Evolutionary conservation across 2,329 filamentous ascomycete genomes (phyloP), one percentile per base, ranked within the genome.

Genomic region (Coniochaeta sp.): DNA sequence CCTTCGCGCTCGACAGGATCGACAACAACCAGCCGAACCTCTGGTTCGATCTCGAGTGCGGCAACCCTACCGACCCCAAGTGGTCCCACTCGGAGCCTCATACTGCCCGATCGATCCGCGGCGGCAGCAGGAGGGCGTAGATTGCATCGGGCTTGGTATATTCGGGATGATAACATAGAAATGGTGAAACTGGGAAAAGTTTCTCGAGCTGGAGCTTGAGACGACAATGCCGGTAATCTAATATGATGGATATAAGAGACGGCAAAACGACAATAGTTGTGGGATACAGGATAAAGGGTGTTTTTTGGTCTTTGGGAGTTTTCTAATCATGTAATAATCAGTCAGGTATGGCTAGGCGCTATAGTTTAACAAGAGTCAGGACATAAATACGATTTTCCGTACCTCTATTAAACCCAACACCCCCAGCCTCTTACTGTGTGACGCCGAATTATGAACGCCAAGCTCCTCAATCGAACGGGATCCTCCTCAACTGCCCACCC

Each of bases 401-500:
- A 52, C 47, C 47, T 52, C 26, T 31, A 44, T 22, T 5, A 19
- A 19, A 5, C 22, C 40, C 22, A 44, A 12, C 34, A 38, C 6
- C 34, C 34, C 34, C 4, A 8, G 16, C 11, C 16, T 12, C 34
- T 12, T 3, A 38, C 3, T 6, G 7, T 38, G 9, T 38, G 16
- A 17, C 16, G 34, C 34, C 34, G 34, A 38, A 3, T n/a, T n/a
- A n/a, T 40, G 38, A 40, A 40, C 38, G 16, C 17, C 38, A 40
- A n/a, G 17, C n/a, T 4, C 38, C 16, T 40, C 38, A 99, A 73
- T 90, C 92, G 73, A 96, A 96, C 0, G 91, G 91, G 67, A 96
- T 87, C 66, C 90, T 83, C 64, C 91, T 83, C 66, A 96, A 72
- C 17, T 78, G 76, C 62, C 85, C 79, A 44, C 77, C 81, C 17